Conservation (phyloP, 441 rosid genomes). For the Viola pubescens region DNA sequence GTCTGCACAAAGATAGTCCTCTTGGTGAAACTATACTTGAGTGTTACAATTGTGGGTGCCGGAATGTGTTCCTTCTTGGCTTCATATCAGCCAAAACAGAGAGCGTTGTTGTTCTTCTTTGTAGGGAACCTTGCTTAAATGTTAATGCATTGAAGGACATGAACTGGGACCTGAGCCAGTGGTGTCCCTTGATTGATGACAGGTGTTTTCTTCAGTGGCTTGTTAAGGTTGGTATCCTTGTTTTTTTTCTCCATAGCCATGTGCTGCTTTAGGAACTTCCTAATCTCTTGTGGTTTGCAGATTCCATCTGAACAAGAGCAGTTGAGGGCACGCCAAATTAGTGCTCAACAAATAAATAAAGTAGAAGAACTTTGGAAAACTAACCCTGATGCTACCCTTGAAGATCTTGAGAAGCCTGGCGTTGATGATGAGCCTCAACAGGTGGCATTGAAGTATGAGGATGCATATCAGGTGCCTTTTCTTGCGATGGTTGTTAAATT, state of each 20-base stretch:
- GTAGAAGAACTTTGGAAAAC: constrained; percentile 99
- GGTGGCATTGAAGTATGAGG: constrained; percentile 89
- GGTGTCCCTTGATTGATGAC: constrained; percentile 99
- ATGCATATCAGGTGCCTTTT: constrained; percentile 83
- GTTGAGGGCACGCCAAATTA: constrained; percentile 98
- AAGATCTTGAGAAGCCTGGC: constrained; percentile 99
- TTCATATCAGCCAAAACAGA: constrained; percentile 97
- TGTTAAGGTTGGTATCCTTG: constrained; percentile 64
- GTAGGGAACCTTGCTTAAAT: constrained; percentile 97
- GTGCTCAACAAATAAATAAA: constrained; percentile 97
- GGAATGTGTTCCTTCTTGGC: constrained; percentile 96
- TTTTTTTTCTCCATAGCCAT: constrained; percentile 8
- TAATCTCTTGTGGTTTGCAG: constrained; percentile 36
- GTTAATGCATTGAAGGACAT: constrained; percentile 98
- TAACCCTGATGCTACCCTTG: constrained; percentile 94
- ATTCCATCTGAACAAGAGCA: constrained; percentile 99
- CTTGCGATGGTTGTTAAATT: constrained; percentile 12
- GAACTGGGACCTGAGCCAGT: constrained; percentile 99
- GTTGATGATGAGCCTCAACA: constrained; percentile 99
- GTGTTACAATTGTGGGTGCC: constrained; percentile 98
- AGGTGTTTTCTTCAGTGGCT: constrained; percentile 99
- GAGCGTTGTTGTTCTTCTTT: constrained; percentile 96
- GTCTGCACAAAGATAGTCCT: constrained; percentile 99
- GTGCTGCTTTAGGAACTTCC: constrained; percentile 11
- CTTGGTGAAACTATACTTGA: constrained; percentile 97